A percentile compares a stretch with the other conserved stretches of the same genome.
Conservation (phyloP, 371 early-diverging fungal species). For the Choanephora cucurbitarum region DNA sequence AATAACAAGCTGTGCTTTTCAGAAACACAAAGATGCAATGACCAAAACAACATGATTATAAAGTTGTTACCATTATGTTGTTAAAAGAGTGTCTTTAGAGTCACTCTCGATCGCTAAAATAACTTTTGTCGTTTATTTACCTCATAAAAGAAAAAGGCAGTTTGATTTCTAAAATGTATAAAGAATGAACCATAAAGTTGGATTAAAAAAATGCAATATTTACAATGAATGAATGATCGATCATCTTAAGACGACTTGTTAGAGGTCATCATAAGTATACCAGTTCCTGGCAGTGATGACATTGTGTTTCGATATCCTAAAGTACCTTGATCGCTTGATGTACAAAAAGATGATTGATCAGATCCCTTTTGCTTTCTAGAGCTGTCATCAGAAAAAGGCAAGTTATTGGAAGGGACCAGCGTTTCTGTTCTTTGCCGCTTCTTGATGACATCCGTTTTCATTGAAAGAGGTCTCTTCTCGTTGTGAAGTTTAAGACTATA, state of each 20-base stretch:
- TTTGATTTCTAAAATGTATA: slow-evolving; percentile 12
- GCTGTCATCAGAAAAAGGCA: not conserved
- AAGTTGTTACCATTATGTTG: too few species aligned
- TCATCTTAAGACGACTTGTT: slow-evolving; percentile 3
- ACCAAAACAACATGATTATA: too few species aligned
- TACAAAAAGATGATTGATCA: slow-evolving; percentile 15
- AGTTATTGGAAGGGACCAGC: not conserved
- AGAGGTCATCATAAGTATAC: slow-evolving; percentile 26
- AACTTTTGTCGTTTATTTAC: not conserved
- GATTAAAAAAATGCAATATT: not conserved
- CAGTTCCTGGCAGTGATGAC: slow-evolving; percentile 25
- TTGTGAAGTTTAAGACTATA: slow-evolving; percentile 81
- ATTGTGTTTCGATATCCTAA: slow-evolving; percentile 12
- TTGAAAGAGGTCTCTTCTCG: slow-evolving; percentile 74
- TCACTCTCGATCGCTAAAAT: too few species aligned
- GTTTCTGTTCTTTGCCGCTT: slow-evolving; percentile 78
- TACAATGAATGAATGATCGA: not conserved
- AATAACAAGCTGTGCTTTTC: too few species aligned
- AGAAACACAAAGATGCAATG: too few species aligned
- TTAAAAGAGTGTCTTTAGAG: too few species aligned
- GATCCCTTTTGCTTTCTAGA: slow-evolving; percentile 22
- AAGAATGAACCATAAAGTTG: not conserved
- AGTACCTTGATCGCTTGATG: not conserved
- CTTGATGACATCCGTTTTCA: slow-evolving; percentile 83
- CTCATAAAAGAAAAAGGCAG: too few species aligned